phyloP scores from a whole-genome alignment of 441 rosid species.

The Aleurites moluccanus region DNA sequence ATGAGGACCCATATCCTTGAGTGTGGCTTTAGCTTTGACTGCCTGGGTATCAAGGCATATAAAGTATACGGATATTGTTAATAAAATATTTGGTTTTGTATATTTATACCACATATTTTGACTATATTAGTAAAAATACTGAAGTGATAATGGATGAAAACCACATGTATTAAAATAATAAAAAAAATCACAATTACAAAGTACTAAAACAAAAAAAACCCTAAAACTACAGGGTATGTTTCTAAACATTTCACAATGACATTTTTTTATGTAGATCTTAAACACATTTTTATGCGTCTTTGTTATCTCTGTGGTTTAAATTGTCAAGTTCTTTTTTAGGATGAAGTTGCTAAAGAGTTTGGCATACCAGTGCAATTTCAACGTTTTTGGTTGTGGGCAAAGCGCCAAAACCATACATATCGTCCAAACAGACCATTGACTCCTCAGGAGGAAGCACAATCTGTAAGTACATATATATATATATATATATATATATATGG shows the following conservation, averaged over 20 bases:
- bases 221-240: neutral
- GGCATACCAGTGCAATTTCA: constrained; percentile 86
- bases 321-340: constrained; percentile 37
- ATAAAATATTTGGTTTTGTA: neutral
- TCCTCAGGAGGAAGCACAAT: constrained; percentile 78
- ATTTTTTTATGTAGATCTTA: neutral
- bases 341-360: constrained; percentile 90
- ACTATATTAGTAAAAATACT: neutral
- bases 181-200: neutral
- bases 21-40: neutral
- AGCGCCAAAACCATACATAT: constrained; percentile 94
- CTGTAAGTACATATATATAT: constrained; percentile 46
- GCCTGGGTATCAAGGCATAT: neutral
- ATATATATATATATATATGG: no score
- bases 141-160: neutral
- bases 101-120: neutral
- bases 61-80: no score
- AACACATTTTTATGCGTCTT: neutral
- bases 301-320: neutral
- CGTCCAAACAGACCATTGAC: constrained; percentile 94
- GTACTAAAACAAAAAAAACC: neutral
- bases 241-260: neutral
- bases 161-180: neutral
- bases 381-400: constrained; percentile 97
- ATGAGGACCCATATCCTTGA: neutral